A percentile compares a stretch with the other conserved stretches of the same genome.
Evolutionary conservation across 2,329 filamentous ascomycete genomes (phyloP).

Genomic region (Diaporthe citrichinensis): DNA sequence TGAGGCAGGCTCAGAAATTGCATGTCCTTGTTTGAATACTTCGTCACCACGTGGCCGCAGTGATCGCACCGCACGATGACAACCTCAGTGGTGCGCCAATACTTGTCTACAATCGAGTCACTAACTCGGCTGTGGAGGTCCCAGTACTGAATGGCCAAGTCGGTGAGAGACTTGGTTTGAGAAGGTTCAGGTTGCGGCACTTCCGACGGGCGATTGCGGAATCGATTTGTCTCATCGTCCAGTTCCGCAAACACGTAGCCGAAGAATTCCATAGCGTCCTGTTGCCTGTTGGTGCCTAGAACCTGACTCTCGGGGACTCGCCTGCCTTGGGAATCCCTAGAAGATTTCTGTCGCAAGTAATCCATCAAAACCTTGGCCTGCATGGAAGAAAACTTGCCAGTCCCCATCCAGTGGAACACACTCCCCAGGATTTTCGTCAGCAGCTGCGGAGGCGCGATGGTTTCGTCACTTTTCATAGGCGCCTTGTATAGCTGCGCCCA

Average conservation of each 20-base stretch:
- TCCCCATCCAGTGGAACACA: constrained; percentile 70
- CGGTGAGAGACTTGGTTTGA: constrained; percentile 49
- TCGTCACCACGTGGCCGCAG: constrained; percentile 65
- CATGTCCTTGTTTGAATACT: constrained; percentile 66
- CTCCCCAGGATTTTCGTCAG: constrained; percentile 73
- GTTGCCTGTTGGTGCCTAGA: constrained; percentile 81
- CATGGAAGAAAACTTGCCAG: constrained; percentile 64
- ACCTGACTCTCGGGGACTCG: constrained; percentile 57
- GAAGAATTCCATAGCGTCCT: constrained; percentile 93
- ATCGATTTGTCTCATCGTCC: constrained; percentile 85
- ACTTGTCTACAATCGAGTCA: constrained; percentile 81
- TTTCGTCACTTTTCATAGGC: constrained; percentile 73
- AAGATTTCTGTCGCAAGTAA: constrained; percentile 73
- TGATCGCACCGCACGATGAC: constrained; percentile 78
- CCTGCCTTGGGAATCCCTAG: constrained; percentile 47
- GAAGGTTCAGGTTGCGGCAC: constrained; percentile 44
- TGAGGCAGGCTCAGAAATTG: constrained; percentile 60
- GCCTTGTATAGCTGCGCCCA: constrained; percentile 77
- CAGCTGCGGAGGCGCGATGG: constrained; percentile 67
- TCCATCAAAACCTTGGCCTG: constrained; percentile 71
- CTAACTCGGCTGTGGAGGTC: constrained; percentile 77
- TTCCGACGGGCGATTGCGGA: constrained; percentile 56
- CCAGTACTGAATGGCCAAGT: constrained; percentile 84
- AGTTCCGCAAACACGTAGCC: constrained; percentile 85
- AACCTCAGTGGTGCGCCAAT: constrained; percentile 84